Evolutionary conservation across 163 green algal species (phyloP).

Genomic region (Trebouxia gelatinosa): DNA sequence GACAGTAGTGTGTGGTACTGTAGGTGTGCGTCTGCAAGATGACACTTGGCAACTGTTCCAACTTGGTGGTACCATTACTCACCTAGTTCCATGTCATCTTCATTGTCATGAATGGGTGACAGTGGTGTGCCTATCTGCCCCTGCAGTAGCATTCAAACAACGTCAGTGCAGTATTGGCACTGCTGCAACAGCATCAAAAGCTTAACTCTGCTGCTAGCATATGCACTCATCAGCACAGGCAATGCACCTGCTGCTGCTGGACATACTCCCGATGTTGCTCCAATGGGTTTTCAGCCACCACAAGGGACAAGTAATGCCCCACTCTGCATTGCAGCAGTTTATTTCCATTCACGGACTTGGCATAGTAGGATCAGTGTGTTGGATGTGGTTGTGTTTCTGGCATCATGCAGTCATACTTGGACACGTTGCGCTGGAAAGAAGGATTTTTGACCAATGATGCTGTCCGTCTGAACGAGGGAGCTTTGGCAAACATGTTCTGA

Average conservation of each 20-base stretch:
- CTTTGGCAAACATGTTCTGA: slow-evolving; percentile 3
- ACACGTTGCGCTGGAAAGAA: slow-evolving; percentile 15
- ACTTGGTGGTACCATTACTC: no score
- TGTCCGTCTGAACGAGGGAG: slow-evolving; percentile 6
- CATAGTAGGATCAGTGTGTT: not conserved
- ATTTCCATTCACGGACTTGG: not conserved
- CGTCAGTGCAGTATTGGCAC: no score
- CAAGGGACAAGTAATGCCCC: slow-evolving; percentile 29
- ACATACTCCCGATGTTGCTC: slow-evolving; percentile 30
- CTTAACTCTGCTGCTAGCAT: no score
- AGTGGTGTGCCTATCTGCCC: not conserved
- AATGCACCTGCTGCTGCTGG: no score
- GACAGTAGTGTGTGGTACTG: no score
- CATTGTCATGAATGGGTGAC: not conserved
- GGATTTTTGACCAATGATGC: slow-evolving; percentile 19
- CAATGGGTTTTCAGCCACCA: slow-evolving; percentile 35
- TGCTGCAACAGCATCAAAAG: no score
- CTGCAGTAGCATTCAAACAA: not conserved
- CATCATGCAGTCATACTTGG: not conserved
- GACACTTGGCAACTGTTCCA: no score
- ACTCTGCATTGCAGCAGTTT: not conserved
- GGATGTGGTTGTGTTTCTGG: not conserved
- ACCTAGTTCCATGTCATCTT: slow-evolving; percentile 12
- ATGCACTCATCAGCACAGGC: no score
- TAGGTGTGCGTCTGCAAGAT: no score